phyloP scores from a whole-genome alignment of 768 basidiomycete species.

The Clathrus columnatus region DNA sequence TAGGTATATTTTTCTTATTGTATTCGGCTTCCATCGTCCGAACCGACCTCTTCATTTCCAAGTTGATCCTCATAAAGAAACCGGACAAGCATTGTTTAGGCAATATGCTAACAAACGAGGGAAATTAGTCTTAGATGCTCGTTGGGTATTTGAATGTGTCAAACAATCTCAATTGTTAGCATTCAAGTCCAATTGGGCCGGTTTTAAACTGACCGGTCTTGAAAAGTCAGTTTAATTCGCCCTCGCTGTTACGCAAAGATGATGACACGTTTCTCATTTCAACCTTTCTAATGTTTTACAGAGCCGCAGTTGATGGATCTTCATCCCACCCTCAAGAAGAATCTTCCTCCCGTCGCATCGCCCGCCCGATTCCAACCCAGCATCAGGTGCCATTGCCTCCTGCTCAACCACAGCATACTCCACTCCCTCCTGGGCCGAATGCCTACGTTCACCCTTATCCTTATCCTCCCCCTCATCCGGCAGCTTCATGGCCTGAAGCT shows the following conservation, averaged over 20 bases:
- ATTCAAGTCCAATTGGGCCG: slow-evolving; percentile 69
- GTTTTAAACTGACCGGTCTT: slow-evolving; percentile 68
- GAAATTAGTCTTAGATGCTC: slow-evolving; percentile 63
- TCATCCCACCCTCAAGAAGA: background rate
- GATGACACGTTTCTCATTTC: too few species aligned
- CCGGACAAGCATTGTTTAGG: slow-evolving; percentile 73
- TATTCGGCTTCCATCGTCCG: background rate
- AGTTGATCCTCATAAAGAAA: slow-evolving; percentile 69
- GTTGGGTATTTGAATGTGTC: slow-evolving; percentile 75
- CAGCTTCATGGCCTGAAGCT: slow-evolving; percentile 49
- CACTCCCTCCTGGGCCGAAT: background rate
- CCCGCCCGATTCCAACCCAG: slow-evolving; percentile 10
- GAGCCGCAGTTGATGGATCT: too few species aligned
- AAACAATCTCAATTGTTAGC: slow-evolving; percentile 61
- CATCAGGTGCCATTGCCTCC: slow-evolving; percentile 10
- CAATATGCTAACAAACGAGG: slow-evolving; percentile 75
- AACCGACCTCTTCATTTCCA: background rate
- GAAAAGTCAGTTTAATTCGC: slow-evolving; percentile 46
- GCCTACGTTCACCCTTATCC: slow-evolving; percentile 7
- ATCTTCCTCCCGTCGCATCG: slow-evolving; percentile 14
- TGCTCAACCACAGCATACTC: slow-evolving; percentile 7
- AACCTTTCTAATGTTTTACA: too few species aligned
- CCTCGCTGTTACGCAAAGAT: slow-evolving; percentile 1
- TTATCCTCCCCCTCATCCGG: slow-evolving; percentile 4
- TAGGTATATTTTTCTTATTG: slow-evolving; percentile 55